Conservation (phyloP, 495 filamentous ascomycete species). For the Barbatosphaeria neglecta region DNA sequence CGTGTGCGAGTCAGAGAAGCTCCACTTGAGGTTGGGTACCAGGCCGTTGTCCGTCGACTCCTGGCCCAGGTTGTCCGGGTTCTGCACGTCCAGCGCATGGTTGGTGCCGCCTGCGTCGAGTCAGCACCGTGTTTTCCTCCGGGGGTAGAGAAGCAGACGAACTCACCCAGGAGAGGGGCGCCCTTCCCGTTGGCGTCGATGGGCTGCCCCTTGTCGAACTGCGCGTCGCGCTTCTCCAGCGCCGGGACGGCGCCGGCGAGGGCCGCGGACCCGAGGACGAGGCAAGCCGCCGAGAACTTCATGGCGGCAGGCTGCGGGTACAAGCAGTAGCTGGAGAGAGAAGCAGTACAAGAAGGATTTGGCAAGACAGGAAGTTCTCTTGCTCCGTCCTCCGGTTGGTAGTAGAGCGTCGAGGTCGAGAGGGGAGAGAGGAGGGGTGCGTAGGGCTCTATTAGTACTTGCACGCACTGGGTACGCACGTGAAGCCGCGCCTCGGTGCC, state of each 20-base stretch:
- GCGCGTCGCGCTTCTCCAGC: not conserved
- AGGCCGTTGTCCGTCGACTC: conserved; percentile 47
- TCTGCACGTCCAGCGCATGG: conserved; percentile 40
- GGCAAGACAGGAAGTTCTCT: no score
- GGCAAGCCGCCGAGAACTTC: not conserved
- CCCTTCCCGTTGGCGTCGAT: conserved; percentile 45
- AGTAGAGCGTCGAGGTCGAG: no score
- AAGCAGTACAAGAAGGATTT: not conserved
- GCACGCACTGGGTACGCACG: no score
- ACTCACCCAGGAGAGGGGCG: conserved; percentile 41
- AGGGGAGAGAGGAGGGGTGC: no score
- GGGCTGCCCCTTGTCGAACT: conserved; percentile 39
- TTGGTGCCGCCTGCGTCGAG: conserved; percentile 34
- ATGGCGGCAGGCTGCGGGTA: not conserved
- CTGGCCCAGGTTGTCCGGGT: conserved; percentile 47
- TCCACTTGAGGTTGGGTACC: conserved; percentile 53
- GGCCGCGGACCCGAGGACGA: not conserved
- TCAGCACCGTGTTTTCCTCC: conserved; percentile 1
- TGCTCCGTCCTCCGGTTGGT: no score
- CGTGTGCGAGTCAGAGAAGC: conserved; percentile 51
- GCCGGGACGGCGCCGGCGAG: not conserved
- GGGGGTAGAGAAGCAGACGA: not conserved
- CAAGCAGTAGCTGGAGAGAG: not conserved
- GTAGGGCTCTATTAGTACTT: no score
- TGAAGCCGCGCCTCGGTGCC: not conserved